These are phyloP conservation scores for Saprolegnia diclina DNA, from an alignment of 352 stramenopile species.

Conservation along the genomic window DNA sequence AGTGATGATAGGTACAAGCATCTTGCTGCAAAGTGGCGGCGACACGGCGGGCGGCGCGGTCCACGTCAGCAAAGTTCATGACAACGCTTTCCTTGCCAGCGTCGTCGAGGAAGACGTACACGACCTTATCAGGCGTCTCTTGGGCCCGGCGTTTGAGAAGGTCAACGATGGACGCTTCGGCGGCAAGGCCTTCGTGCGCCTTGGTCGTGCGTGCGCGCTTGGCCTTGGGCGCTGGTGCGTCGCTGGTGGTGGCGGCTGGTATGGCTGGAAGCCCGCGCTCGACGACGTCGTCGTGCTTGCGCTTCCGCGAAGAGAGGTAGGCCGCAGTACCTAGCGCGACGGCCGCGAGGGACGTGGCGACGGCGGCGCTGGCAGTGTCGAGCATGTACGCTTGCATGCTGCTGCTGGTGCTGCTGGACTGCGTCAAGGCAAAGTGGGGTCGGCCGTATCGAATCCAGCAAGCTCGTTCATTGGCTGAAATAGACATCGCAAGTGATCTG, in stretches of 20 bases:
- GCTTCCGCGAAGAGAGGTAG: conserved; percentile 21
- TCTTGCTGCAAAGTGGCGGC: conserved; percentile 56
- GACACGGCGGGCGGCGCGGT: conserved; percentile 54
- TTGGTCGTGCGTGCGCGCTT: conserved; percentile 2
- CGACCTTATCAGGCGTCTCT: conserved; percentile 56
- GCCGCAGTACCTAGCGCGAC: conserved; percentile 10
- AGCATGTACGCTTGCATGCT: neutral
- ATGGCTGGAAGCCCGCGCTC: neutral
- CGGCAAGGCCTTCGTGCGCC: conserved; percentile 1
- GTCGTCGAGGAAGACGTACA: conserved; percentile 83
- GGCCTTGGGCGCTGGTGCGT: conserved; percentile 1
- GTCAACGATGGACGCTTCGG: conserved; percentile 27
- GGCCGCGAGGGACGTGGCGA: conserved; percentile 14
- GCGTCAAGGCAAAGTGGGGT: conserved; percentile 1
- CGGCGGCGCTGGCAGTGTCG: conserved; percentile 8
- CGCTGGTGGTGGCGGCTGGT: neutral
- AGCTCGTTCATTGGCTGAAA: neutral
- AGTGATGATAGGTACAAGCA: conserved; percentile 16
- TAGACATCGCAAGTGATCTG: conserved; percentile 9
- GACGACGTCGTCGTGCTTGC: conserved; percentile 17
- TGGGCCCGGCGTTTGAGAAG: conserved; percentile 47
- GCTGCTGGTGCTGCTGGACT: neutral
- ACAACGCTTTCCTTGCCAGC: conserved; percentile 55
- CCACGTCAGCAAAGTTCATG: conserved; percentile 67
- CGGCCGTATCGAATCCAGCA: neutral